phyloP scores from a whole-genome alignment of 306 rosid genomes.

The Corylus americana region DNA sequence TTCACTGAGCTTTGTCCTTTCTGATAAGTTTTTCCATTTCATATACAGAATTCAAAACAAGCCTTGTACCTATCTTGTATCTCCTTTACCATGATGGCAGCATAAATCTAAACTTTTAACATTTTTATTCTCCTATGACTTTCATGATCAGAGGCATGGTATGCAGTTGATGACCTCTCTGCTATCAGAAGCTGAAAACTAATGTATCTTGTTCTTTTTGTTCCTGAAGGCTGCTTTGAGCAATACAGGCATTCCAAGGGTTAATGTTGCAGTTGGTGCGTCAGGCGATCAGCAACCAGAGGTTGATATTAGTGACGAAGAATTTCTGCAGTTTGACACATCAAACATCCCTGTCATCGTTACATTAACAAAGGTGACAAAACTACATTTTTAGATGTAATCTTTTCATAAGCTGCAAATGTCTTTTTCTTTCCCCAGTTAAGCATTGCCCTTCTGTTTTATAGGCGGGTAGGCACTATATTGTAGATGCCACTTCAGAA shows the following conservation, averaged over 20 bases:
- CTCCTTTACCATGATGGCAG: neutral
- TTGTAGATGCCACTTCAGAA: slow-evolving; percentile 81
- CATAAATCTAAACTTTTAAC: neutral
- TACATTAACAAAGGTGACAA: slow-evolving; percentile 77
- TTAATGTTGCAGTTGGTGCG: slow-evolving; percentile 57
- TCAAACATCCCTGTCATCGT: slow-evolving; percentile 78
- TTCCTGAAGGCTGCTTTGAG: slow-evolving; percentile 78
- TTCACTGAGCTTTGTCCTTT: neutral
- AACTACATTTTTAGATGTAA: neutral
- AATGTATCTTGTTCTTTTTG: slow-evolving; percentile 21
- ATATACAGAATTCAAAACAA: neutral
- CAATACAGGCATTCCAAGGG: slow-evolving; percentile 85
- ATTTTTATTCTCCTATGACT: neutral
- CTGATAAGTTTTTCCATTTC: neutral
- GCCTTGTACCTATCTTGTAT: neutral
- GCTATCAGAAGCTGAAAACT: neutral
- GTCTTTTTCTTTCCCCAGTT: neutral
- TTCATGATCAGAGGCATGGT: neutral
- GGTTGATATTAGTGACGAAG: slow-evolving; percentile 82
- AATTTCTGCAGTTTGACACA: slow-evolving; percentile 85
- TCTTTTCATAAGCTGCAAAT: neutral
- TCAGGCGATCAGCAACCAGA: slow-evolving; percentile 67
- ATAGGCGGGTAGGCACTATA: slow-evolving; percentile 76
- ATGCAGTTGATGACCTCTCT: neutral
- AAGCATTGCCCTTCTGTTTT: slow-evolving; percentile 20